A percentile compares a stretch with the other conserved stretches of the same genome.
These are phyloP conservation scores for Lavandula angustifolia DNA, from an alignment of 257 asterid genomes.

Conservation along the genomic window DNA sequence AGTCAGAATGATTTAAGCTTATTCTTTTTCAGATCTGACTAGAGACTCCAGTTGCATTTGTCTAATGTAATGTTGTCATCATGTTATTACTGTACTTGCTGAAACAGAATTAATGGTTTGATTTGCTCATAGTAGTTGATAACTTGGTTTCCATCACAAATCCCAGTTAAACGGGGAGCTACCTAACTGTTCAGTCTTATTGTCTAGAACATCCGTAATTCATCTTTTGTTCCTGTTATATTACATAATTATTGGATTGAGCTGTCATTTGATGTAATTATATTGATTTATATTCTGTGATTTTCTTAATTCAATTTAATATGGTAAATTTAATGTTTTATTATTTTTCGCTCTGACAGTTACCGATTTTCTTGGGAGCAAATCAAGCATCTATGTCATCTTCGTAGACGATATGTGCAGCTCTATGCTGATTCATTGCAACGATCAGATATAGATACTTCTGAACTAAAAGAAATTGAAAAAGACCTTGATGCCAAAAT, in stretches of 20 bases:
- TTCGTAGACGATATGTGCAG: slow-evolving; percentile 87
- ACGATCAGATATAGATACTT: slow-evolving; percentile 50
- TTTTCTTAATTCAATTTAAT: not conserved
- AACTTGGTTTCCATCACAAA: slow-evolving; percentile 1
- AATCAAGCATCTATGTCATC: slow-evolving; percentile 75
- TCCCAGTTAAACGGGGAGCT: slow-evolving; percentile 19
- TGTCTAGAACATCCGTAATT: not conserved
- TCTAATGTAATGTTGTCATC: slow-evolving; percentile 2
- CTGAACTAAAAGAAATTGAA: slow-evolving; percentile 70
- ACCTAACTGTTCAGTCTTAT: slow-evolving; percentile 15
- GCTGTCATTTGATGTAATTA: slow-evolving; percentile 14
- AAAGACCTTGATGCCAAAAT: slow-evolving; percentile 92
- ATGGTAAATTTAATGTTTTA: slow-evolving; percentile 9
- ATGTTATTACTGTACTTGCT: slow-evolving; percentile 9
- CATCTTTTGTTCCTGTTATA: slow-evolving; percentile 18
- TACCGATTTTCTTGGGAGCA: slow-evolving; percentile 92
- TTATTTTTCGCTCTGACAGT: slow-evolving; percentile 47
- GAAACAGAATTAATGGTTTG: slow-evolving; percentile 16
- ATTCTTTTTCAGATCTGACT: not conserved
- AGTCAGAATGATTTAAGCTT: not conserved
- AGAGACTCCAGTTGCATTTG: not conserved
- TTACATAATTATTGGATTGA: slow-evolving; percentile 13
- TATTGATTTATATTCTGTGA: slow-evolving; percentile 17
- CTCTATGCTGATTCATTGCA: slow-evolving; percentile 84
- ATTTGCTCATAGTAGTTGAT: slow-evolving; percentile 1